phyloP scores from a whole-genome alignment of 2,329 filamentous ascomycete species.

The Colletotrichum karsti region DNA sequence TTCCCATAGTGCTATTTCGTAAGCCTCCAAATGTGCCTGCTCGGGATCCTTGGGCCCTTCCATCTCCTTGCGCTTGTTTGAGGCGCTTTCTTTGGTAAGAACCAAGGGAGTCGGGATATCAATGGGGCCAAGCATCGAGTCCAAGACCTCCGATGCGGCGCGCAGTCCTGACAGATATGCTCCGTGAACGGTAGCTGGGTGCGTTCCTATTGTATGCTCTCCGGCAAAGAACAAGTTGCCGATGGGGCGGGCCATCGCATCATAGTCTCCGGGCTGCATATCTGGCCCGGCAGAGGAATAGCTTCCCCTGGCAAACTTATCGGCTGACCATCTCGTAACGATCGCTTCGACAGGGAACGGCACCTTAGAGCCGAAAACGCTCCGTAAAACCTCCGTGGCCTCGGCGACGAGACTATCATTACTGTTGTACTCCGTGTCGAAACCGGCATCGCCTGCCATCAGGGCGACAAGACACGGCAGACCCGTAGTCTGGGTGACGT shows the following conservation, averaged over 20 bases:
- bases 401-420: slow-evolving; percentile 82
- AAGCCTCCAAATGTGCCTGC: slow-evolving; percentile 62
- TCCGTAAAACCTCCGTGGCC: slow-evolving; percentile 79
- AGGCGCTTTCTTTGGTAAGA: slow-evolving; percentile 64
- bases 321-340: slow-evolving; percentile 90
- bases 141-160: slow-evolving; percentile 86
- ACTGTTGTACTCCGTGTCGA: slow-evolving; percentile 81
- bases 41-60: slow-evolving; percentile 55
- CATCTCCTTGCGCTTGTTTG: slow-evolving; percentile 64
- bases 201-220: slow-evolving; percentile 94
- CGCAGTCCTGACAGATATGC: slow-evolving; percentile 94
- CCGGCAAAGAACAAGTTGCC: slow-evolving; percentile 95
- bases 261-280: slow-evolving; percentile 88
- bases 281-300: slow-evolving; percentile 92
- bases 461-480: slow-evolving; percentile 88
- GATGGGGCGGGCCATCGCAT: slow-evolving; percentile 84
- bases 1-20: slow-evolving; percentile 63
- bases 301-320: slow-evolving; percentile 90
- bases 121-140: slow-evolving; percentile 83
- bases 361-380: slow-evolving; percentile 76
- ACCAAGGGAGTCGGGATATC: slow-evolving; percentile 80
- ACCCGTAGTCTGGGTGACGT: slow-evolving; percentile 89
- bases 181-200: slow-evolving; percentile 96
- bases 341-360: slow-evolving; percentile 86
- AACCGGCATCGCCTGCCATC: slow-evolving; percentile 95